Evolutionary conservation across 768 basidiomycete genomes (phyloP).

Genomic region (Auricularia sp.): DNA sequence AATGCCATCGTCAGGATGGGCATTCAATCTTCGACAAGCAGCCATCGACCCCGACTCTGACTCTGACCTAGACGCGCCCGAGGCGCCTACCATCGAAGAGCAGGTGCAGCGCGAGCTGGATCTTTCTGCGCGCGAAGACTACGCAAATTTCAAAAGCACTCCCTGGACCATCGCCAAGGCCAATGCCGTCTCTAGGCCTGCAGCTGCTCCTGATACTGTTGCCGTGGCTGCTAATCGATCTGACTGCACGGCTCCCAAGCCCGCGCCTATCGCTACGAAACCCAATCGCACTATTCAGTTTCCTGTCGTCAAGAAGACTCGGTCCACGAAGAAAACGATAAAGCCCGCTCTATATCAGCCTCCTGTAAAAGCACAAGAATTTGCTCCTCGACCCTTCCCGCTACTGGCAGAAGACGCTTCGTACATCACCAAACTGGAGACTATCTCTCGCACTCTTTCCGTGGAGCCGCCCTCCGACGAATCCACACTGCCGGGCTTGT

Average conservation of each 20-base stretch:
- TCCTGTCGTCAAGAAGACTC: not conserved
- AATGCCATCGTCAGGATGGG: not conserved
- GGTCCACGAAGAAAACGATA: not conserved
- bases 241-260: too few relatives aligned
- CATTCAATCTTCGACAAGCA: not conserved
- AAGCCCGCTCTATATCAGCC: too few relatives aligned
- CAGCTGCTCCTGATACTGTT: not conserved
- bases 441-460: too few relatives aligned
- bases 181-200: constrained; percentile 50
- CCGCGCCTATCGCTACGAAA: too few relatives aligned
- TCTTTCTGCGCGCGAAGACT: constrained; percentile 48
- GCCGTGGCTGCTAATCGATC: too few relatives aligned
- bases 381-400: too few relatives aligned
- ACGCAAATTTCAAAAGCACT: constrained; percentile 59
- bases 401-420: too few relatives aligned
- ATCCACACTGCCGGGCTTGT: too few relatives aligned
- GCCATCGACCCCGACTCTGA: constrained; percentile 14
- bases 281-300: not conserved
- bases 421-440: too few relatives aligned
- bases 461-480: too few relatives aligned
- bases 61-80: constrained; percentile 5
- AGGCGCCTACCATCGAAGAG: constrained; percentile 15
- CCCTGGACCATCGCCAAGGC: constrained; percentile 76
- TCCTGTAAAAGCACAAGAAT: too few relatives aligned
- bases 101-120: constrained; percentile 43